phyloP scores from a whole-genome alignment of 495 filamentous ascomycete species.

The Hypoxylon crocopeplum region DNA sequence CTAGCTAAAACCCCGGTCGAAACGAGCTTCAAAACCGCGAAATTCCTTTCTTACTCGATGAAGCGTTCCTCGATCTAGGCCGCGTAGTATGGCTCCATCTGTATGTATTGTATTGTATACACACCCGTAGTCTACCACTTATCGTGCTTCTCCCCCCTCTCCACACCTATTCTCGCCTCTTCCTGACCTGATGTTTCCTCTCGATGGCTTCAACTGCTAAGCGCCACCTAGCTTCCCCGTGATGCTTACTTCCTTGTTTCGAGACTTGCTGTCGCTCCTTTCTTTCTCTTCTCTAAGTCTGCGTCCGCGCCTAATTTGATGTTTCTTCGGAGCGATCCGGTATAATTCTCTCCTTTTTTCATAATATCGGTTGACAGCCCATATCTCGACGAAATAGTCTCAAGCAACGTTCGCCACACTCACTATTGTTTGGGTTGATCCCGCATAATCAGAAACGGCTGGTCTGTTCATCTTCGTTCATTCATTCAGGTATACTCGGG shows the following conservation, averaged over 20 bases:
- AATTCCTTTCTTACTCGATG: slow-evolving; percentile 17
- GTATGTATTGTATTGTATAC: too few species aligned
- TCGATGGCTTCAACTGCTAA: slow-evolving; percentile 34
- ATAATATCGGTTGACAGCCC: slow-evolving; percentile 24
- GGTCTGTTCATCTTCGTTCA: slow-evolving; percentile 41
- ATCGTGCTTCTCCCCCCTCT: slow-evolving; percentile 13
- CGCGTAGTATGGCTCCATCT: slow-evolving; percentile 32
- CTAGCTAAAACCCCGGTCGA: slow-evolving; percentile 32
- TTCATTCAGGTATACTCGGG: slow-evolving; percentile 20
- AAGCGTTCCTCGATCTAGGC: slow-evolving; percentile 25
- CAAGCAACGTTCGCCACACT: slow-evolving; percentile 20
- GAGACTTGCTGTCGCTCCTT: slow-evolving; percentile 28
- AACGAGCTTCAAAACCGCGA: slow-evolving; percentile 37
- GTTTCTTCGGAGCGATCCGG: slow-evolving; percentile 33
- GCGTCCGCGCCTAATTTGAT: slow-evolving; percentile 26
- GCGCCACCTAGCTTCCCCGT: slow-evolving; percentile 32
- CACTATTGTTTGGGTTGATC: slow-evolving; percentile 38
- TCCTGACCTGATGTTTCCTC: slow-evolving; percentile 22
- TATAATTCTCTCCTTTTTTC: slow-evolving; percentile 43
- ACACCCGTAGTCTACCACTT: slow-evolving; percentile 23
- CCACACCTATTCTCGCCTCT: slow-evolving; percentile 13
- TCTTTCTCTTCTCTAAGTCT: slow-evolving; percentile 20
- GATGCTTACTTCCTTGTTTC: slow-evolving; percentile 35
- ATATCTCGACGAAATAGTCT: slow-evolving; percentile 4
- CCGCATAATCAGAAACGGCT: slow-evolving; percentile 45